These are phyloP conservation scores for Schizochytrium sp. DNA, from an alignment of 108 stramenopile genomes.

Conservation along the genomic window DNA sequence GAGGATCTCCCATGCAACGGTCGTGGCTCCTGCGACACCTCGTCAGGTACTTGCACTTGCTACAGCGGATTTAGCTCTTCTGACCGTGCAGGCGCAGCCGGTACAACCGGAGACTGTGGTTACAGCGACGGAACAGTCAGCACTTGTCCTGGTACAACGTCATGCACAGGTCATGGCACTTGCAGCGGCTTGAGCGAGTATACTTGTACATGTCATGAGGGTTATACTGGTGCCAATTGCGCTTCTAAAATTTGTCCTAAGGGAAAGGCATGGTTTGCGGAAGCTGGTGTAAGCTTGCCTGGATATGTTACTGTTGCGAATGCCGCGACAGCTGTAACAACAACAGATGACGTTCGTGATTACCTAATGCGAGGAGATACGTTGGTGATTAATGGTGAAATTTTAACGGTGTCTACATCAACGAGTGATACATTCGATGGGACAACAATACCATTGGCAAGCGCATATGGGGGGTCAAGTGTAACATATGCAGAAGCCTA, in stretches of 20 bases:
- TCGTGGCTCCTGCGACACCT: constrained; percentile 26
- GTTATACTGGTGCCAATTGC: constrained; percentile 57
- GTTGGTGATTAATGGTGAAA: constrained; percentile 34
- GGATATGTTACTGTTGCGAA: constrained; percentile 13
- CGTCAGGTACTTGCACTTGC: constrained; percentile 9
- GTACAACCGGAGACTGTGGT: constrained; percentile 37
- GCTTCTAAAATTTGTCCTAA: background rate
- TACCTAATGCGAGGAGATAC: background rate
- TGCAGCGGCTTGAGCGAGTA: background rate
- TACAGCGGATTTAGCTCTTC: background rate
- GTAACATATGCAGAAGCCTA: constrained; percentile 42
- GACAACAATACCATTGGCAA: background rate
- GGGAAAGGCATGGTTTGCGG: constrained; percentile 62
- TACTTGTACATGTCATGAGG: constrained; percentile 46
- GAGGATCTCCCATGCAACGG: constrained; percentile 46
- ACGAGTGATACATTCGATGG: constrained; percentile 5
- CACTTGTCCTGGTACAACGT: background rate
- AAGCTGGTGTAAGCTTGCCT: constrained; percentile 39
- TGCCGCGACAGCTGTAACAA: background rate
- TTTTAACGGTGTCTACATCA: background rate
- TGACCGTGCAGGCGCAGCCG: background rate
- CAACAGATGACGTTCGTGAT: background rate
- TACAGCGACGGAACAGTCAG: background rate
- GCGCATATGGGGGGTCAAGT: background rate
- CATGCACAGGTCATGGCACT: constrained; percentile 28